Evolutionary conservation across 2,329 filamentous ascomycete species (phyloP).

Genomic region (Elsinoe fawcettii): DNA sequence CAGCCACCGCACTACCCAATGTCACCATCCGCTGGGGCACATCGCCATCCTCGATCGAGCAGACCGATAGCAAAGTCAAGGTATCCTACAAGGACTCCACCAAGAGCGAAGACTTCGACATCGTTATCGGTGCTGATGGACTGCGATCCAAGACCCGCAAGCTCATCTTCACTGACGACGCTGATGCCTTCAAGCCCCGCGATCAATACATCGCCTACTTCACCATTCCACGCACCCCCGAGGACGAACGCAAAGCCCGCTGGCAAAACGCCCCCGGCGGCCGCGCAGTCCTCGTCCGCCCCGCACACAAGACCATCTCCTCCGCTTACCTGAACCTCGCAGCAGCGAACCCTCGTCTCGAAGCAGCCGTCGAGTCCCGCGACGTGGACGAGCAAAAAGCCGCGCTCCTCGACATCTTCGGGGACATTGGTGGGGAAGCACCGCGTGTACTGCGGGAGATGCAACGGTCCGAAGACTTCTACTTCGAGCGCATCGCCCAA

Average conservation of each 20-base stretch:
- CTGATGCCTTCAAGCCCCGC: conserved; percentile 17
- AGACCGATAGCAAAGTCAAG: conserved; percentile 11
- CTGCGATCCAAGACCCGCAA: conserved; percentile 23
- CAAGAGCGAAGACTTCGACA: conserved; percentile 19
- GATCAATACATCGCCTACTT: conserved; percentile 24
- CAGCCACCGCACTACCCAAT: conserved; percentile 19
- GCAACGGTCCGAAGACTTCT: conserved; percentile 37
- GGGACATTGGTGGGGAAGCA: conserved; percentile 16
- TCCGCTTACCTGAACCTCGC: conserved; percentile 18
- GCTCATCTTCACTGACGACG: conserved; percentile 21
- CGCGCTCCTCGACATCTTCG: conserved; percentile 15
- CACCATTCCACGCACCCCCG: conserved; percentile 21
- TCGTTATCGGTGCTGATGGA: conserved; percentile 27
- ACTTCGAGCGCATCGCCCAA: conserved; percentile 37
- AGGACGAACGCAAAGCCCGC: conserved; percentile 19
- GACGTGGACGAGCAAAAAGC: conserved; percentile 16
- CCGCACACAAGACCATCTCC: conserved; percentile 17
- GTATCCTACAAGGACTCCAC: conserved; percentile 18
- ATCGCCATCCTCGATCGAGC: conserved; percentile 18
- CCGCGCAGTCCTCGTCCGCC: conserved; percentile 21
- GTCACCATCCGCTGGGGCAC: conserved; percentile 23
- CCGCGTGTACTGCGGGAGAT: conserved; percentile 31
- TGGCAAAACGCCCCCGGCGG: conserved; percentile 18
- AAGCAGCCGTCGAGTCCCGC: conserved; percentile 7
- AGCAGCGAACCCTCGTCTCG: conserved; percentile 13